These are phyloP conservation scores for Fusarium miscanthi DNA, from an alignment of 2,329 filamentous ascomycete genomes.

Conservation along the genomic window DNA sequence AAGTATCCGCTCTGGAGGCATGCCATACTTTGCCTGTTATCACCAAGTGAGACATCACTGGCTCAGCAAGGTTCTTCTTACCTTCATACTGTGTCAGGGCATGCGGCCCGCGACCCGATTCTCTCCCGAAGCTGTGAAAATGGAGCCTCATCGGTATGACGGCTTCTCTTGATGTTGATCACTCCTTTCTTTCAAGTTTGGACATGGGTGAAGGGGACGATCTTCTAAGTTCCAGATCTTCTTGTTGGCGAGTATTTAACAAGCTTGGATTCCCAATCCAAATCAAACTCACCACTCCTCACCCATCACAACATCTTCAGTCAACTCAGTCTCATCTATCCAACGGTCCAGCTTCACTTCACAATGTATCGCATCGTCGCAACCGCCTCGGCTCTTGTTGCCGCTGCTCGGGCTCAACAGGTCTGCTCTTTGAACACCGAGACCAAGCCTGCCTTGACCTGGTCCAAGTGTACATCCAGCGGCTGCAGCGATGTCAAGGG, in stretches of 20 bases:
- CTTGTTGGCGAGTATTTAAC: constrained; percentile 28
- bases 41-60: background rate
- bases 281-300: constrained; percentile 22
- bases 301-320: constrained; percentile 23
- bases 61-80: background rate
- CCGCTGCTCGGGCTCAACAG: constrained; percentile 57
- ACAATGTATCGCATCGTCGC: constrained; percentile 48
- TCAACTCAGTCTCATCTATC: constrained; percentile 16
- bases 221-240: background rate
- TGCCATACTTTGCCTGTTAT: constrained; percentile 8
- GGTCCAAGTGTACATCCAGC: constrained; percentile 63
- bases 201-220: background rate
- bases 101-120: constrained; percentile 31
- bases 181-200: background rate
- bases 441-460: constrained; percentile 64
- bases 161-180: constrained; percentile 19
- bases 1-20: constrained; percentile 1
- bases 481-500: constrained; percentile 63
- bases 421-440: constrained; percentile 61
- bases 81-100: constrained; percentile 11
- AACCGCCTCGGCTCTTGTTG: constrained; percentile 45
- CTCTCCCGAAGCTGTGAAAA: constrained; percentile 4
- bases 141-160: constrained; percentile 15
- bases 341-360: constrained; percentile 22
- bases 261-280: constrained; percentile 8